Evolutionary conservation across 441 rosid genomes (phyloP), one percentile per base, ranked within the genome.

Genomic region (California macrophylla): DNA sequence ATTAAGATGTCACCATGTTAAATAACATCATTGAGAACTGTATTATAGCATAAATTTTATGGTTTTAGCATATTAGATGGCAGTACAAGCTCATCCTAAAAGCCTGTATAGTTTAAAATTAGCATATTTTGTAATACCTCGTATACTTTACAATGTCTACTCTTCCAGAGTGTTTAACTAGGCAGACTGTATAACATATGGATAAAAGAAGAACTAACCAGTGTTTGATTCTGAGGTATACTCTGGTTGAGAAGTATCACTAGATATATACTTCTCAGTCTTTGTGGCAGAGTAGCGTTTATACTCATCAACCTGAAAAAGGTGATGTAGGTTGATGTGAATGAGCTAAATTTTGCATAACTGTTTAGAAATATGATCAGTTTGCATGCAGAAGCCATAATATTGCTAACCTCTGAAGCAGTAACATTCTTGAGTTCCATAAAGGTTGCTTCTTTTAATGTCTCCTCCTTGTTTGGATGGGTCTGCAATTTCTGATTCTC

Each of bases 191-290:
- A 15, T 42, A n/a, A 13, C 52, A 32, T 23, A 6, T 42, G 20
- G 45, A 20, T 61, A 32, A 60, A 13, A 26, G 28, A 40, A 66
- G 64, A 70, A 78, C 82, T 76, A 52, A 90, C 96, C 84, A 32
- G 81, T 45, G 67, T 71, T 73, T 61, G 81, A 74, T 52, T 23
- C 77, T 34, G 83, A 74, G 71, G 69, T 64, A 38, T 74, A 63
- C 24, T 82, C 74, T 13, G 66, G 66, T 70, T 61, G 75, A 15
- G 85, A 72, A 68, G 74, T 63, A 45, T 66, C 67, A 3, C 70
- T 67, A 52, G 54, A 56, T 71, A 67, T 25, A 66, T 23, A 10
- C 42, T 70, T 73, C 67, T 70, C 45, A 21, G 67, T 75, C 54
- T 64, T 71, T 20, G 29, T 61, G 47, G 75, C 69, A 29, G 76